A percentile compares a stretch with the other conserved stretches of the same genome.
These are phyloP conservation scores for Parachaetomium inaequale DNA, from an alignment of 495 filamentous ascomycete species.

Conservation along the genomic window DNA sequence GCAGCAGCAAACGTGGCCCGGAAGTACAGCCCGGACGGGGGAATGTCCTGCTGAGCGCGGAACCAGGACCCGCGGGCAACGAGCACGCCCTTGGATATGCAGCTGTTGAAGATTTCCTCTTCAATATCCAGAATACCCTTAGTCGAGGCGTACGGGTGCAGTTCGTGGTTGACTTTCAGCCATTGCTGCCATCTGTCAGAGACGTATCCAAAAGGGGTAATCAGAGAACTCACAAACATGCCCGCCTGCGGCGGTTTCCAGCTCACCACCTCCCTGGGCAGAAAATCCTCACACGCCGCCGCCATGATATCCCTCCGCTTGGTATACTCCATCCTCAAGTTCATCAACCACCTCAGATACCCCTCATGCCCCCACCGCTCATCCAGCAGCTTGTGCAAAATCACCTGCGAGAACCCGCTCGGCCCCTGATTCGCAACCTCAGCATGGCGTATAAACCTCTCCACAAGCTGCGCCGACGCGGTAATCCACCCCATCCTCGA, in stretches of 20 bases:
- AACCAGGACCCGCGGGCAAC: constrained; percentile 87
- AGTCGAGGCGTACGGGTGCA: constrained; percentile 61
- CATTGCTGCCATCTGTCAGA: constrained; percentile 56
- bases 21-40: constrained; percentile 65
- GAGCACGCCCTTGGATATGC: constrained; percentile 68
- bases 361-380: constrained; percentile 94
- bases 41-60: constrained; percentile 53
- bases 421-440: constrained; percentile 82
- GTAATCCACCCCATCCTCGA: constrained; percentile 76
- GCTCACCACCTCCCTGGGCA: constrained; percentile 73
- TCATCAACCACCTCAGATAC: constrained; percentile 84
- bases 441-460: constrained; percentile 70
- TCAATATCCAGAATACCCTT: constrained; percentile 68
- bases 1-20: constrained; percentile 85
- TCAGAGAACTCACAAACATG: constrained; percentile 79
- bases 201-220: not conserved
- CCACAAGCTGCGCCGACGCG: constrained; percentile 75
- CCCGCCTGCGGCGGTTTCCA: constrained; percentile 86
- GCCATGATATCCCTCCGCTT: constrained; percentile 69
- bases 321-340: constrained; percentile 81
- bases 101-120: constrained; percentile 73
- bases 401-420: constrained; percentile 73
- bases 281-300: constrained; percentile 73
- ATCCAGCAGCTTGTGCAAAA: constrained; percentile 85
- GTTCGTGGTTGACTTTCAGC: constrained; percentile 71